Conservation (phyloP, 2,329 filamentous ascomycete species). For the Pseudogymnoascus sp. region DNA sequence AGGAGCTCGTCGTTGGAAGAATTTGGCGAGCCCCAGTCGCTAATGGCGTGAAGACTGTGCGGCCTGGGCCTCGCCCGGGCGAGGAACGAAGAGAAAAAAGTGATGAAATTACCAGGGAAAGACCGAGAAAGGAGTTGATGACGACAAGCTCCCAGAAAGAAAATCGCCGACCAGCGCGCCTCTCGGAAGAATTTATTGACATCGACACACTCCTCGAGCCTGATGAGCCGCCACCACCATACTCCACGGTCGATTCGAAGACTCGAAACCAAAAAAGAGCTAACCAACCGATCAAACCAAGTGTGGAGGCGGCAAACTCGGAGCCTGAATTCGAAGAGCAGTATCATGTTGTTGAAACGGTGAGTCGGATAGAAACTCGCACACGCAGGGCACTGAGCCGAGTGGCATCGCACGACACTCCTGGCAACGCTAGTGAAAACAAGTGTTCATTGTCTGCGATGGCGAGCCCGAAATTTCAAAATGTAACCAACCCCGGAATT, state of each 20-base stretch:
- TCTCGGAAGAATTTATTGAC: conserved; percentile 26
- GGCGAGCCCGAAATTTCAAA: conserved; percentile 2
- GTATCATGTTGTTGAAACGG: conserved; percentile 23
- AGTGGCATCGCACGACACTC: conserved; percentile 16
- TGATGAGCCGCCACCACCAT: background rate
- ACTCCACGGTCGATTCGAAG: background rate
- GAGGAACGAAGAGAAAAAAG: conserved; percentile 30
- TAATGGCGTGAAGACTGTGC: conserved; percentile 26
- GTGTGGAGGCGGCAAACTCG: background rate
- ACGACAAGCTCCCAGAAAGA: conserved; percentile 7
- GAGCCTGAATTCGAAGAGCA: conserved; percentile 10
- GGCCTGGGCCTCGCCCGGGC: conserved; percentile 18
- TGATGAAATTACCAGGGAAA: conserved; percentile 23
- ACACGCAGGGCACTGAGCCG: conserved; percentile 24
- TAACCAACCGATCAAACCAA: conserved; percentile 15
- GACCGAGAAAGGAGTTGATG: conserved; percentile 12
- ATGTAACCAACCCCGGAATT: background rate
- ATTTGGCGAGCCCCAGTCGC: conserved; percentile 19
- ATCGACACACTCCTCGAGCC: conserved; percentile 23
- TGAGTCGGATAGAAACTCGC: conserved; percentile 22
- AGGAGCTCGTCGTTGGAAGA: conserved; percentile 22
- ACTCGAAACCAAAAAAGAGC: background rate
- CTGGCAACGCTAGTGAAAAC: background rate
- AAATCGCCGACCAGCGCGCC: conserved; percentile 7
- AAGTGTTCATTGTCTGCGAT: background rate